Evolutionary conservation across 129 eudicot species (phyloP).

Genomic region (Cynara cardunculus): DNA sequence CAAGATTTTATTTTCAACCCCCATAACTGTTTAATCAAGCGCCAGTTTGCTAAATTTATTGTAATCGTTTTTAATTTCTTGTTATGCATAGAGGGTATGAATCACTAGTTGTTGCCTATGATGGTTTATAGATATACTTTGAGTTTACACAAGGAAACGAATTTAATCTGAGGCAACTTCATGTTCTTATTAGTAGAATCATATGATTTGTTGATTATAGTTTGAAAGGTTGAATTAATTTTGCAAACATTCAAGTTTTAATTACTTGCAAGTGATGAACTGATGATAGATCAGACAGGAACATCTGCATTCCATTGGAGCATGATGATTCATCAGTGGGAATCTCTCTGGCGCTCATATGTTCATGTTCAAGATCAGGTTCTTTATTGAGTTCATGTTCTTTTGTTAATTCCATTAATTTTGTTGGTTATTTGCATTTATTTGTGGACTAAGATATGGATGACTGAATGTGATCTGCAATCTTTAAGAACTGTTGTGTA

Average conservation of each 20-base stretch:
- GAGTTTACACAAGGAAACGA: conserved; percentile 51
- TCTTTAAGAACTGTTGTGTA: not conserved
- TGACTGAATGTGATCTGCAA: not conserved
- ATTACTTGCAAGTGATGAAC: conserved; percentile 47
- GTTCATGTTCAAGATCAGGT: too few species aligned
- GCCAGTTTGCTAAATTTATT: not conserved
- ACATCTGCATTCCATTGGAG: conserved; percentile 9
- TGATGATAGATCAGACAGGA: conserved; percentile 79
- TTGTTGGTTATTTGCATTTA: too few species aligned
- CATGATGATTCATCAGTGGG: conserved; percentile 75
- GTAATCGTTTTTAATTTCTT: not conserved
- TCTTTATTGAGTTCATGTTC: too few species aligned
- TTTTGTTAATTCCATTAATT: too few species aligned
- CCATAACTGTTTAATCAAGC: too few species aligned
- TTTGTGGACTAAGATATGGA: not conserved
- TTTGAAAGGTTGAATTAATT: too few species aligned
- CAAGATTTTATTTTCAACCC: not conserved
- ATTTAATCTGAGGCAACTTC: conserved; percentile 50
- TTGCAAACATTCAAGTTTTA: too few species aligned
- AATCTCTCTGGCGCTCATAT: conserved; percentile 66
- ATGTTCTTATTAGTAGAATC: not conserved
- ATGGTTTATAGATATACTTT: conserved; percentile 79
- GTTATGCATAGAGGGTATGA: not conserved
- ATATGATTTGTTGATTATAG: not conserved
- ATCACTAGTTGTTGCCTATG: conserved; percentile 33